A percentile compares a stretch with the other conserved stretches of the same genome.
These are phyloP conservation scores for Beauveria asiatica DNA, from an alignment of 2,329 filamentous ascomycete genomes.

Conservation along the genomic window DNA sequence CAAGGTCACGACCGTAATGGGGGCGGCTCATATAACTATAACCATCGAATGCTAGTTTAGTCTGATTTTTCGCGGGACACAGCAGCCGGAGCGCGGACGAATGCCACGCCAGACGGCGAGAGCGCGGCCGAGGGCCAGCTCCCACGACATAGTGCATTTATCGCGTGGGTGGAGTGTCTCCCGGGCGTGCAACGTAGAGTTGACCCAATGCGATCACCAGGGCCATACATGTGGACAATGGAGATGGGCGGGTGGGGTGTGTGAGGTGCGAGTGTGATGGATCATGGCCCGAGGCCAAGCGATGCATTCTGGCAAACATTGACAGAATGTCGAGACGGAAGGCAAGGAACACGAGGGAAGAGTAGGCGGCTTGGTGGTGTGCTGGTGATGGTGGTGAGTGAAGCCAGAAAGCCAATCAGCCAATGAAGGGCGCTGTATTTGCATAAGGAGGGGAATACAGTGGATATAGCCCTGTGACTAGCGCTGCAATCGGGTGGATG, in stretches of 20 bases:
- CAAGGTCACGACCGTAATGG: background rate
- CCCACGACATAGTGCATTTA: background rate
- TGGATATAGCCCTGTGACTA: too few relatives aligned
- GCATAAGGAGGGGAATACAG: too few relatives aligned
- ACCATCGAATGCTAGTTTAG: background rate
- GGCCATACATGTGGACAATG: slow-evolving; percentile 6
- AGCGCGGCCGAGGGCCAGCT: background rate
- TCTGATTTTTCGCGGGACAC: background rate
- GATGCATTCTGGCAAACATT: too few relatives aligned
- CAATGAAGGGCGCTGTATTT: too few relatives aligned
- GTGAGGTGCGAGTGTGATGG: background rate
- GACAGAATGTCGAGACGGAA: too few relatives aligned
- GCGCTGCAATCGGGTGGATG: too few relatives aligned
- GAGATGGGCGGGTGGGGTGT: background rate
- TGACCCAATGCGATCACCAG: slow-evolving; percentile 6
- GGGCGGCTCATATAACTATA: background rate
- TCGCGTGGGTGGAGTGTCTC: background rate
- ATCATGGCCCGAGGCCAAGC: too few relatives aligned
- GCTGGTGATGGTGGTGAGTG: too few relatives aligned
- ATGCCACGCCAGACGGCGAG: background rate
- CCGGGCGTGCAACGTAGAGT: background rate
- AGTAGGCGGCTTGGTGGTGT: too few relatives aligned
- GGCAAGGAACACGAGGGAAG: too few relatives aligned
- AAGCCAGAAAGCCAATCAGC: too few relatives aligned
- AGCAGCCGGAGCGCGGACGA: background rate